Conservation (phyloP, 1,284 basidiomycete species). For the Crepidotus sp. region DNA sequence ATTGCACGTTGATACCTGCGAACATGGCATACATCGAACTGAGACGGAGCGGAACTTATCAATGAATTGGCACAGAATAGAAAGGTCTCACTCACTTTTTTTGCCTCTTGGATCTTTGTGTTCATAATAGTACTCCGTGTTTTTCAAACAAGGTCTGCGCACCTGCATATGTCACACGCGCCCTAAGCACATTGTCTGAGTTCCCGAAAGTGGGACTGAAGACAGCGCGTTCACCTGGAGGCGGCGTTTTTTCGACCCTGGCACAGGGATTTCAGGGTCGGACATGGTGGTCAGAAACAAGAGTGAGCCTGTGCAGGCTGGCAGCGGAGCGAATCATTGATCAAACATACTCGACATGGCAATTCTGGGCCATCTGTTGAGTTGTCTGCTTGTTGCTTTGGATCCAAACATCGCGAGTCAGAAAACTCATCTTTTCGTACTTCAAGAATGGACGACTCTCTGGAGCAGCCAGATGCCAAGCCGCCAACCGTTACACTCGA, state of each 20-base stretch:
- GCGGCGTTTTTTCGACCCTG: slow-evolving; percentile 15
- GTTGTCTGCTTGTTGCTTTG: background rate
- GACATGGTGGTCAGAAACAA: slow-evolving; percentile 6
- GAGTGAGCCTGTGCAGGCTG: too few relatives aligned
- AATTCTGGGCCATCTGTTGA: background rate
- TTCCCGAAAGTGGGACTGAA: background rate
- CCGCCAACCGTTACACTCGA: slow-evolving; percentile 21
- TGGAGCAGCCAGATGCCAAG: slow-evolving; percentile 33
- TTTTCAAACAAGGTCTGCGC: background rate
- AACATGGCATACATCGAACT: slow-evolving; percentile 10
- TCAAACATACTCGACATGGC: too few relatives aligned
- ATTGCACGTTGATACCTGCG: background rate
- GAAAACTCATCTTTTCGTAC: background rate
- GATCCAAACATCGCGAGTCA: slow-evolving; percentile 3
- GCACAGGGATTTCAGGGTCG: slow-evolving; percentile 4
- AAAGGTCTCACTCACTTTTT: slow-evolving; percentile 7
- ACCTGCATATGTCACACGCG: slow-evolving; percentile 17
- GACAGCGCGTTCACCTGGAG: slow-evolving; percentile 7
- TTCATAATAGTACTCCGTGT: background rate
- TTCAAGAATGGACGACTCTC: slow-evolving; percentile 38
- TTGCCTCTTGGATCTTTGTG: slow-evolving; percentile 5
- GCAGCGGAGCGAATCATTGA: too few relatives aligned
- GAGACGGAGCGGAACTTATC: background rate
- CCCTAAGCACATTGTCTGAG: slow-evolving; percentile 1
- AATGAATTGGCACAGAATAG: background rate